Evolutionary conservation across 805 yeast species (phyloP).

Genomic region (Grigorovia yakushimaensis): DNA sequence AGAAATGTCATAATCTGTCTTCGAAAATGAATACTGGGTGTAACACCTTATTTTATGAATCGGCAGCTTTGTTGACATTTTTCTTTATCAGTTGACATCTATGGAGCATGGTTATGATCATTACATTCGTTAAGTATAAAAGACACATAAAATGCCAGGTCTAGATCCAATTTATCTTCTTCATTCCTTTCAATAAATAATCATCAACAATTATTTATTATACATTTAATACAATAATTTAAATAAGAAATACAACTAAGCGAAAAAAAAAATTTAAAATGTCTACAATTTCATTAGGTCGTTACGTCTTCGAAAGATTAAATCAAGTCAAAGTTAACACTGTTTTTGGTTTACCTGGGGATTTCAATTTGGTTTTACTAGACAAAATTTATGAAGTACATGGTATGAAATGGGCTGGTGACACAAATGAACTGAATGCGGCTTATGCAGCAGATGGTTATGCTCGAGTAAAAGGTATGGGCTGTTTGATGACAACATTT

Average conservation of each 20-base stretch:
- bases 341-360: slow-evolving; percentile 6
- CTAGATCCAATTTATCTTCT: no score
- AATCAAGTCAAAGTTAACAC: slow-evolving; percentile 4
- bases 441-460: slow-evolving; percentile 4
- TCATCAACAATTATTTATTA: no score
- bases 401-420: slow-evolving; percentile 6
- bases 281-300: slow-evolving; percentile 4
- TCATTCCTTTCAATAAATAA: no score
- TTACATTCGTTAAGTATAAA: no score
- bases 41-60: no score
- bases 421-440: slow-evolving; percentile 4
- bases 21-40: no score
- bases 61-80: no score
- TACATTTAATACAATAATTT: no score
- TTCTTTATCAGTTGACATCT: no score
- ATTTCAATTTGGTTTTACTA: slow-evolving; percentile 4
- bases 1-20: no score
- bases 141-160: no score
- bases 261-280: neutral
- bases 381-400: slow-evolving; percentile 4
- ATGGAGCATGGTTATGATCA: no score
- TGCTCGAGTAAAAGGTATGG: slow-evolving; percentile 4
- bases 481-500: slow-evolving; percentile 4
- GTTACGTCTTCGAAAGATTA: slow-evolving; percentile 5
- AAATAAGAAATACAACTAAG: neutral